These are phyloP conservation scores for Mucor irregularis DNA, from an alignment of 371 early-diverging fungal genomes.

Conservation along the genomic window DNA sequence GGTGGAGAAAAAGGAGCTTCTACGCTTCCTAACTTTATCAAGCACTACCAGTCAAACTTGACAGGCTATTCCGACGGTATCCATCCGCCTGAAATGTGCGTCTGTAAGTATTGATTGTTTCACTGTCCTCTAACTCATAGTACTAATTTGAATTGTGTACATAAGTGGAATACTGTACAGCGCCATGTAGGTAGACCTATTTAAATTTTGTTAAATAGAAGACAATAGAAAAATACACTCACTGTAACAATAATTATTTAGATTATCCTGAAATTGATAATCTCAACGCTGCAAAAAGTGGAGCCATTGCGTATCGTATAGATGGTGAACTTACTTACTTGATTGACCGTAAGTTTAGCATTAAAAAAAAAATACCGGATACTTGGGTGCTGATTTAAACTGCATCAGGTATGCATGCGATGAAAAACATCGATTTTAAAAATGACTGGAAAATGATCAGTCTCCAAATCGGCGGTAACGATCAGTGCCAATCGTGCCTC, in stretches of 20 bases:
- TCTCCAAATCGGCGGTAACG: slow-evolving; percentile 42
- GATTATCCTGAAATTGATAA: slow-evolving; percentile 26
- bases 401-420: slow-evolving; percentile 25
- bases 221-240: too few relatives aligned
- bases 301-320: slow-evolving; percentile 35
- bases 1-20: slow-evolving; percentile 44
- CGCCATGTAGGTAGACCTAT: too few relatives aligned
- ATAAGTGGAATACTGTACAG: too few relatives aligned
- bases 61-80: slow-evolving; percentile 36
- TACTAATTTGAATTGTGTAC: too few relatives aligned
- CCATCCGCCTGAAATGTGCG: slow-evolving; percentile 36
- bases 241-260: too few relatives aligned
- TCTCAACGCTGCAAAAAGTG: slow-evolving; percentile 42
- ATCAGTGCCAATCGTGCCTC: slow-evolving; percentile 23
- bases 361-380: too few relatives aligned
- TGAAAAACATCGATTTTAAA: slow-evolving; percentile 16
- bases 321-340: slow-evolving; percentile 38
- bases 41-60: slow-evolving; percentile 32
- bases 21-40: slow-evolving; percentile 40
- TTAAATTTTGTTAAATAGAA: too few relatives aligned
- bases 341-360: slow-evolving; percentile 21
- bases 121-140: too few relatives aligned
- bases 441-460: slow-evolving; percentile 49
- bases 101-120: too few relatives aligned
- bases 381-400: too few relatives aligned